Percentiles rank a stretch among this genome's conserved stretches.
phyloP scores from a whole-genome alignment of 805 yeast genomes.

The Lipomyces sp. region DNA sequence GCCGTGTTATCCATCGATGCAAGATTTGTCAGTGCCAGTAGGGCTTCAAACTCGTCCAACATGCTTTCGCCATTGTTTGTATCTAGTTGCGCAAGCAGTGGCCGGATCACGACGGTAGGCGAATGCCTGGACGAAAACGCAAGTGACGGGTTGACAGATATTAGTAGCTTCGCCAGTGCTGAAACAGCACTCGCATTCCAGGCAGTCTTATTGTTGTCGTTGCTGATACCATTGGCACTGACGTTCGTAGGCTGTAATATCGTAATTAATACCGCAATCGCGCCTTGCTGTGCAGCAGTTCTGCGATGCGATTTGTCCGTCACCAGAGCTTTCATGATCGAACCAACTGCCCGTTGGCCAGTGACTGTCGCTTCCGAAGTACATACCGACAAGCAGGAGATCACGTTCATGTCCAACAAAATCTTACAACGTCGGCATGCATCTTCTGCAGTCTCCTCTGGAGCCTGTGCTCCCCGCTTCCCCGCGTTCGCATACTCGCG shows the following conservation, averaged over 20 bases:
- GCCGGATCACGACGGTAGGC: conserved; percentile 35
- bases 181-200: conserved; percentile 30
- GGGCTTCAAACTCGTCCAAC: conserved; percentile 49
- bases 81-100: conserved; percentile 35
- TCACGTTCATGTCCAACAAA: conserved; percentile 33
- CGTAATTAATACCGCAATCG: conserved; percentile 32
- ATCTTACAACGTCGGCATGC: conserved; percentile 31
- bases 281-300: conserved; percentile 38
- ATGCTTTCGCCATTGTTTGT: conserved; percentile 32
- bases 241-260: conserved; percentile 7
- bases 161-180: conserved; percentile 39
- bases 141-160: conserved; percentile 38
- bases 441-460: conserved; percentile 30
- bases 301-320: conserved; percentile 32
- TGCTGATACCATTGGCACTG: background rate
- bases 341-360: conserved; percentile 33
- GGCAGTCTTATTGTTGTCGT: conserved; percentile 16
- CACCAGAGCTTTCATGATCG: conserved; percentile 35
- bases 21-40: conserved; percentile 66
- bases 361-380: conserved; percentile 29
- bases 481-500: conserved; percentile 34
- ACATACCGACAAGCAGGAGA: conserved; percentile 21
- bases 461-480: conserved; percentile 25
- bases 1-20: conserved; percentile 48
- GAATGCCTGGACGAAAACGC: conserved; percentile 38